Conservation (phyloP, 192 early-diverging fungal genomes). For the Diversispora epigaea region DNA sequence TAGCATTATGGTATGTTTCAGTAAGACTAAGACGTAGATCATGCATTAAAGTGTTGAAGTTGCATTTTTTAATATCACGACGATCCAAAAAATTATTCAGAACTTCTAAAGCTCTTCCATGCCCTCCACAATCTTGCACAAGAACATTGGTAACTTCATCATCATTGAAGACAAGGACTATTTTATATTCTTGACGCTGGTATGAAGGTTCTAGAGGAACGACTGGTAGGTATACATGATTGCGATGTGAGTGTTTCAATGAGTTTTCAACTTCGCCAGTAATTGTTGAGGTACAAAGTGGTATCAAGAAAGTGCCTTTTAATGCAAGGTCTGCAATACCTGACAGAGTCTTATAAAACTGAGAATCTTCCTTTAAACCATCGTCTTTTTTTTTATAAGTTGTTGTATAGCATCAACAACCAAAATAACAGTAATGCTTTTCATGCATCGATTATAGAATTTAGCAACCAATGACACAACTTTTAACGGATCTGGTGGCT, state of each 20-base stretch:
- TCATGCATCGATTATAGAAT: no score
- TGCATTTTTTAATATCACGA: conserved; percentile 10
- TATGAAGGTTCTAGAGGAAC: conserved; percentile 1
- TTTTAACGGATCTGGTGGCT: no score
- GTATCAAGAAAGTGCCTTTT: no score
- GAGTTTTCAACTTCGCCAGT: conserved; percentile 21
- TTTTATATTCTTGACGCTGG: background rate
- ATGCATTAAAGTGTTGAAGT: conserved; percentile 35
- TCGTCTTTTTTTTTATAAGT: no score
- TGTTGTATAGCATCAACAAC: no score
- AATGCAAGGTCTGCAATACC: no score
- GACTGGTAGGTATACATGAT: conserved; percentile 30
- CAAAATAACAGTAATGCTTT: no score
- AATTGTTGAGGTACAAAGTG: no score
- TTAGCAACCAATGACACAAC: no score
- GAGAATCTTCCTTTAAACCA: no score
- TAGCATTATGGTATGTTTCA: conserved; percentile 28
- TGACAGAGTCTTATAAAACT: no score
- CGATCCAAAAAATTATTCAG: conserved; percentile 8
- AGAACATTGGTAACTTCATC: conserved; percentile 35
- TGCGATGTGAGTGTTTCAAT: conserved; percentile 23
- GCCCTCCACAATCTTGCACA: conserved; percentile 38
- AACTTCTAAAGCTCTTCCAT: conserved; percentile 39
- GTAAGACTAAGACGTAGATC: conserved; percentile 27
- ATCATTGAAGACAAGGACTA: background rate